Base-by-base conservation (phyloP, 495 filamentous ascomycete genomes). In the Elasticomyces elasticus region DNA sequence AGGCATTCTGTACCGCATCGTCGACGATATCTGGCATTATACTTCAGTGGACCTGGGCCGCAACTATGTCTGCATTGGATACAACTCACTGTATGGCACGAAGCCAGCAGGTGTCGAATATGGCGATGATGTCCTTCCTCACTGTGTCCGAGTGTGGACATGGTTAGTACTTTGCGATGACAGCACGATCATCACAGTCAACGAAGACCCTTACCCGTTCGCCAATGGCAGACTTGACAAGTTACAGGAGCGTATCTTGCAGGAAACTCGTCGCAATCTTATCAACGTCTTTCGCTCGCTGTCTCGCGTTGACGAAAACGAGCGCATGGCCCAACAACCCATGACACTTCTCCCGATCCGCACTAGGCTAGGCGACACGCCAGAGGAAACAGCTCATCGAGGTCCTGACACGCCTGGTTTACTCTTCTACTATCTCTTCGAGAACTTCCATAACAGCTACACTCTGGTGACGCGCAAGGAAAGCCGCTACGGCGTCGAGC, bases 161-260 rank as follows among this genome's bases (percentile, higher is more conserved):
- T 94, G 88, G 87, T 66, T 92, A 10, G 69, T 88, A n/a, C 64
- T 91, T n/a, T 89, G 83, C 62, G 76, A 85, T 65, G 86, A 92
- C 66, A 81, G 82, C 79, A 94, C 88, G 1, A 77, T 92, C 37
- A 77, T 92, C 47, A 84, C 84, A 1, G 81, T 92, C 23, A 79
- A 87, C 54, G 86, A 92, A 63, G 79, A 82, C 56, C 83, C 79
- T 6, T 81, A 75, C 55, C 79, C 76, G 53, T 66, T 58, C 37
- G 54, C 37, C 62, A 45, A 44, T 63, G 61, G 43, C 49, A 51
- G 50, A 37, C 58, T 65, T 45, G 55, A 63, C 1, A 70, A 77
- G 1, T 15, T 24, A 10, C 55, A 62, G 41, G 44, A 58, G 31
- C 55, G 45, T 13, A 47, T 62, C 26, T 66, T 87, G 1, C 66